A percentile compares a stretch with the other conserved stretches of the same genome.
Conservation (phyloP, 495 filamentous ascomycete genomes). For the Talaromyces proteolyticus region DNA sequence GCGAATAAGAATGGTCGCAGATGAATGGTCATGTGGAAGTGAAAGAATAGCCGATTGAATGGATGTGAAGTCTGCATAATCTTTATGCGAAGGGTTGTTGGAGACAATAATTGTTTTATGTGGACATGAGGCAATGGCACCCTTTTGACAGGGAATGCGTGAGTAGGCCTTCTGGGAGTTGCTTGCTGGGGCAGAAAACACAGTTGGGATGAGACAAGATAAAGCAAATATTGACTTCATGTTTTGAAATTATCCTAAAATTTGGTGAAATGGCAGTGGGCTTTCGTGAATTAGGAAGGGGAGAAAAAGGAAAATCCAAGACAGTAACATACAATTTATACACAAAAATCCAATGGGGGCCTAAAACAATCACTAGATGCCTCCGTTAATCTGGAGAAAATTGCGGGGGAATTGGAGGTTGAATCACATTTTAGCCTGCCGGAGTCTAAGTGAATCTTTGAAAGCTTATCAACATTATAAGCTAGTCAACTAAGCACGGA, state of each 20-base stretch:
- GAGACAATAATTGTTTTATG: constrained; percentile 44
- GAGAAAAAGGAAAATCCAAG: neutral
- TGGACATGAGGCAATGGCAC: constrained; percentile 36
- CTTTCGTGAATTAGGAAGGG: neutral
- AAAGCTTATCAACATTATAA: too few relatives aligned
- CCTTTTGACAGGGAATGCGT: constrained; percentile 3
- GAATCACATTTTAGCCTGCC: too few relatives aligned
- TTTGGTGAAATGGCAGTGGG: neutral
- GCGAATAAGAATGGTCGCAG: constrained; percentile 48
- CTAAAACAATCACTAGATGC: neutral
- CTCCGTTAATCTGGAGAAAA: neutral
- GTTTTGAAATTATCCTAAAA: too few relatives aligned
- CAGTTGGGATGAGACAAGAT: neutral
- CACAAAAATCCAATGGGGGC: neutral
- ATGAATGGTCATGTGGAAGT: constrained; percentile 42
- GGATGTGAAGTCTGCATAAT: constrained; percentile 33
- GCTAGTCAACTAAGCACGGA: neutral
- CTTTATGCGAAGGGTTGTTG: constrained; percentile 6
- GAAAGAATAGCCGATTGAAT: constrained; percentile 49
- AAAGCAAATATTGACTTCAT: neutral
- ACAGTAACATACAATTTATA: neutral
- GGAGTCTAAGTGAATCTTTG: too few relatives aligned
- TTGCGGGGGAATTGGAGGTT: neutral
- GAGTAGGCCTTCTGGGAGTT: neutral
- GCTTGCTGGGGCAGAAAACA: neutral